A percentile compares a stretch with the other conserved stretches of the same genome.
phyloP scores from a whole-genome alignment of 257 asterid genomes.

The Solanum dulcamara region DNA sequence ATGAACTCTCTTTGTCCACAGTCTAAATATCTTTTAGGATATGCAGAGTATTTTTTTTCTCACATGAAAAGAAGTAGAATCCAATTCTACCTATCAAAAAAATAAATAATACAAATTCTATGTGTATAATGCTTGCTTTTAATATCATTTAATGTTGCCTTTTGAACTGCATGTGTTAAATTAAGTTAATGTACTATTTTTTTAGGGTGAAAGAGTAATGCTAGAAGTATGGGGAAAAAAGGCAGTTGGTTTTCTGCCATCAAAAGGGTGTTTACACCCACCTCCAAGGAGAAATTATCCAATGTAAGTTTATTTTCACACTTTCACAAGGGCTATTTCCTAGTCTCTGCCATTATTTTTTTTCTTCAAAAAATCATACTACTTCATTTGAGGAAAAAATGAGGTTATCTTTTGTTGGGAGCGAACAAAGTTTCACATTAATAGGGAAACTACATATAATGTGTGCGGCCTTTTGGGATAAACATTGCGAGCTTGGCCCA shows the following conservation, averaged over 20 bases:
- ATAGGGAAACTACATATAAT: background rate
- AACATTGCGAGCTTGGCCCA: background rate
- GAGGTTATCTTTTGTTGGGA: too few species aligned
- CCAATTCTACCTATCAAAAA: too few species aligned
- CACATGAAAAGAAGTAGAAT: too few species aligned
- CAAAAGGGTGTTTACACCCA: constrained; percentile 64
- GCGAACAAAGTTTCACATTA: background rate
- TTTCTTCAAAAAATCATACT: background rate
- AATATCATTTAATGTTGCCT: background rate
- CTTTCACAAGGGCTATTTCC: background rate
- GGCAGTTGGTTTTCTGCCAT: constrained; percentile 96
- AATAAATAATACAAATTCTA: too few species aligned
- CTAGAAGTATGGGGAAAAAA: constrained; percentile 87
- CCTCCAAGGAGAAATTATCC: constrained; percentile 53
- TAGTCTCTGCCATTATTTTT: background rate
- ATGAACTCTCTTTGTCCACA: too few species aligned
- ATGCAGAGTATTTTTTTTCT: too few species aligned
- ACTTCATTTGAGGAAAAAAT: too few species aligned
- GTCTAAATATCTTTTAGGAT: too few species aligned
- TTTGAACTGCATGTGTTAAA: background rate
- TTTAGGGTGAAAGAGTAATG: constrained; percentile 60
- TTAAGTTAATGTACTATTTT: background rate
- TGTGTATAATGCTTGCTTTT: too few species aligned
- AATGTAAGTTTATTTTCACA: constrained; percentile 34
- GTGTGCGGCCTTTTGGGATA: background rate